Conservation (phyloP, 2,329 filamentous ascomycete species). For the Talaromyces sp. region DNA sequence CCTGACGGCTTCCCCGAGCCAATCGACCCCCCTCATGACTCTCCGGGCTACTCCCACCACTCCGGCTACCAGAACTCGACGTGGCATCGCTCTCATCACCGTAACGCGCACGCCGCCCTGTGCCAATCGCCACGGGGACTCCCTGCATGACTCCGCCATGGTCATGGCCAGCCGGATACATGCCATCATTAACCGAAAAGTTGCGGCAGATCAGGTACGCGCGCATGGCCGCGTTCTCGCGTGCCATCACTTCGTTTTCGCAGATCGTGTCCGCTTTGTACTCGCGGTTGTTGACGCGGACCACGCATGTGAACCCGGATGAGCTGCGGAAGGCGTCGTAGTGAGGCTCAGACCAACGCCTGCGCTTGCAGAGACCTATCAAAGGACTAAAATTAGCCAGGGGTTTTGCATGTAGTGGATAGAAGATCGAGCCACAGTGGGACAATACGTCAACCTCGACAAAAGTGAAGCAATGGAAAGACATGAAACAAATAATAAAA, state of each 20-base stretch:
- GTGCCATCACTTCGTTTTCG: slow-evolving; percentile 73
- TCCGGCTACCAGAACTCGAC: slow-evolving; percentile 42
- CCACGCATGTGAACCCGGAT: slow-evolving; percentile 78
- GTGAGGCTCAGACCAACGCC: slow-evolving; percentile 84
- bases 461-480: neutral
- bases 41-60: slow-evolving; percentile 51
- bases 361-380: slow-evolving; percentile 84
- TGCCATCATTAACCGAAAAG: slow-evolving; percentile 94
- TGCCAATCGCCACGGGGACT: slow-evolving; percentile 59
- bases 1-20: slow-evolving; percentile 16
- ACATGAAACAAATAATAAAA: neutral
- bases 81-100: slow-evolving; percentile 41
- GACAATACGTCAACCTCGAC: neutral
- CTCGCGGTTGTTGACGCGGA: slow-evolving; percentile 92
- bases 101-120: slow-evolving; percentile 32
- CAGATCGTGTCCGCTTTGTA: slow-evolving; percentile 88
- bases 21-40: slow-evolving; percentile 20
- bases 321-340: slow-evolving; percentile 75
- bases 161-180: slow-evolving; percentile 58
- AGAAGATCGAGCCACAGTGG: neutral
- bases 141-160: slow-evolving; percentile 54
- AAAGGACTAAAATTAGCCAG: slow-evolving; percentile 5
- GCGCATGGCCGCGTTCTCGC: slow-evolving; percentile 90
- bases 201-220: slow-evolving; percentile 97
- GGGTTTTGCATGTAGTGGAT: neutral